Evolutionary conservation across 2,329 filamentous ascomycete species (phyloP).

Genomic region (Purpureocillium lavendulum): DNA sequence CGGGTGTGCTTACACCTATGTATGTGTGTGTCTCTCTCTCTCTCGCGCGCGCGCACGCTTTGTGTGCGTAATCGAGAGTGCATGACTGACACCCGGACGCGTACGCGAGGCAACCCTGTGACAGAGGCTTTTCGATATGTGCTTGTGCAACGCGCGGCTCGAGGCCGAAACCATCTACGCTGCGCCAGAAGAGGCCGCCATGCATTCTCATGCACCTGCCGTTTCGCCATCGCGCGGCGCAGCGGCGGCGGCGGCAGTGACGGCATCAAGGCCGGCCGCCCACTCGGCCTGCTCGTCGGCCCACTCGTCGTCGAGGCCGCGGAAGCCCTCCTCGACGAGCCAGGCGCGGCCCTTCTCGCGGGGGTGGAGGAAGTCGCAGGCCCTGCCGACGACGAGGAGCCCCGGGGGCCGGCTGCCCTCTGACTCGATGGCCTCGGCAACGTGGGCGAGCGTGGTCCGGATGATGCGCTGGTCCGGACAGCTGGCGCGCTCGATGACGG

Average conservation of each 20-base stretch:
- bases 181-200: too few relatives aligned
- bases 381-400: slow-evolving; percentile 73
- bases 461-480: slow-evolving; percentile 94
- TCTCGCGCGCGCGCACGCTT: too few relatives aligned
- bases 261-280: background rate
- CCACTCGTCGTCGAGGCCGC: slow-evolving; percentile 55
- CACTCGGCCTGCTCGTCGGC: slow-evolving; percentile 1
- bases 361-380: slow-evolving; percentile 69
- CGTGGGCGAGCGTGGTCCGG: slow-evolving; percentile 71
- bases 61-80: too few relatives aligned
- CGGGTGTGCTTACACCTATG: too few relatives aligned
- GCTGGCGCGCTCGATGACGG: slow-evolving; percentile 86
- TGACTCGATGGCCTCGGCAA: slow-evolving; percentile 75
- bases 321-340: slow-evolving; percentile 82
- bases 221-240: background rate
- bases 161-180: too few relatives aligned
- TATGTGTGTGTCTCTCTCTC: too few relatives aligned
- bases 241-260: background rate
- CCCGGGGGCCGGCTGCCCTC: slow-evolving; percentile 87
- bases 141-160: too few relatives aligned
- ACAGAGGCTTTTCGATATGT: too few relatives aligned
- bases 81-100: too few relatives aligned
- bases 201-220: background rate
- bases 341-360: slow-evolving; percentile 55
- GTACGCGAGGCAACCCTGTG: too few relatives aligned